These are phyloP conservation scores for Tetrapisispora namnaoensis DNA, from an alignment of 805 yeast genomes.

Conservation along the genomic window DNA sequence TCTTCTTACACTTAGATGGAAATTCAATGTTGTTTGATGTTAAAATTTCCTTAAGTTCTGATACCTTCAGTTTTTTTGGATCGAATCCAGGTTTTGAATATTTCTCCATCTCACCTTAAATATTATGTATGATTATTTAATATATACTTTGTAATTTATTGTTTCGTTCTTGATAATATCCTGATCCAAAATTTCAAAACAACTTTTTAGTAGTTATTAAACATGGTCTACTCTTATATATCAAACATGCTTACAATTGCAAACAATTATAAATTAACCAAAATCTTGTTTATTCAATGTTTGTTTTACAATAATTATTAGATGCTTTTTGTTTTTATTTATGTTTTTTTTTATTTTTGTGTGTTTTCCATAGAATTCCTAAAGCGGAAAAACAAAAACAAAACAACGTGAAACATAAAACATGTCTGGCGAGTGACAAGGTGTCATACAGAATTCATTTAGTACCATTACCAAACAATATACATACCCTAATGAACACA, in stretches of 20 bases:
- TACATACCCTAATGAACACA: too few relatives aligned
- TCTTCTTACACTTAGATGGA: conserved; percentile 57
- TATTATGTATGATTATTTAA: neutral
- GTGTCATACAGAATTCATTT: too few relatives aligned
- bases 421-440: too few relatives aligned
- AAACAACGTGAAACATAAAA: too few relatives aligned
- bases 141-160: too few relatives aligned
- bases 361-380: neutral
- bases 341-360: neutral
- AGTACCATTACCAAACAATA: too few relatives aligned
- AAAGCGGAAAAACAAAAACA: neutral
- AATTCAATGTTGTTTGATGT: conserved; percentile 46
- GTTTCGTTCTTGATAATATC: too few relatives aligned
- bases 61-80: conserved; percentile 52
- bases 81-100: conserved; percentile 42
- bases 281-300: neutral
- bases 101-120: conserved; percentile 5
- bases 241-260: too few relatives aligned
- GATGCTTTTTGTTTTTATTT: neutral
- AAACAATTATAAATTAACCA: neutral
- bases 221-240: too few relatives aligned
- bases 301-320: neutral
- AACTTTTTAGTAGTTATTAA: too few relatives aligned
- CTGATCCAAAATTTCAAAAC: too few relatives aligned
- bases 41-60: conserved; percentile 59